These are phyloP conservation scores for Aspergillus taichungensis DNA, from an alignment of 495 filamentous ascomycete species.

Conservation along the genomic window DNA sequence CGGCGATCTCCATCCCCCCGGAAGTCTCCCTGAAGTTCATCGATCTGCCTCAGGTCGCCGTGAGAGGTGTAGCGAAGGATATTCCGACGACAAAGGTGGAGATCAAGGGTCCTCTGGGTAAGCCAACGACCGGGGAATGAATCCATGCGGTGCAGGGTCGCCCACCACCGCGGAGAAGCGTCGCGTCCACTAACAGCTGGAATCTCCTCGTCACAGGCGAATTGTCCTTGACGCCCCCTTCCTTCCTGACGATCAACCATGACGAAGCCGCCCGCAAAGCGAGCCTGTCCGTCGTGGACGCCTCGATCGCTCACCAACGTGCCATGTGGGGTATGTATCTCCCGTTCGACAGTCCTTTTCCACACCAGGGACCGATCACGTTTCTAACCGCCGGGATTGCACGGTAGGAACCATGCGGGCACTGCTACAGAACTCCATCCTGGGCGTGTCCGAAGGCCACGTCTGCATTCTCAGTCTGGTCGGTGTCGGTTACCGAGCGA, in stretches of 20 bases:
- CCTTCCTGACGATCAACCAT: conserved; percentile 61
- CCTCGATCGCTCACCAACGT: conserved; percentile 59
- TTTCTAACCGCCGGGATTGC: not conserved
- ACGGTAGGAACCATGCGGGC: conserved; percentile 72
- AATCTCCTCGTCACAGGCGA: conserved; percentile 39
- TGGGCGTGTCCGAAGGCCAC: conserved; percentile 93
- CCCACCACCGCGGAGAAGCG: no score
- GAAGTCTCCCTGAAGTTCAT: conserved; percentile 65
- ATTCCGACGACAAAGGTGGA: conserved; percentile 49
- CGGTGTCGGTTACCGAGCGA: conserved; percentile 93
- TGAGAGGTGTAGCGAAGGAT: conserved; percentile 45
- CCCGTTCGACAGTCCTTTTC: not conserved
- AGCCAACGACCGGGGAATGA: conserved; percentile 4
- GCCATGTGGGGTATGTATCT: conserved; percentile 89
- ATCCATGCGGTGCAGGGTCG: not conserved
- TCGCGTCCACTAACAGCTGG: conserved; percentile 1
- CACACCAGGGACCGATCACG: not conserved
- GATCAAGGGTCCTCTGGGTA: conserved; percentile 69
- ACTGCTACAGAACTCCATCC: conserved; percentile 80
- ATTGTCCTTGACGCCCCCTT: conserved; percentile 61
- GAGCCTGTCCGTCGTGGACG: conserved; percentile 57
- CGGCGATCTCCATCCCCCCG: conserved; percentile 72
- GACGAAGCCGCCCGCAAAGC: conserved; percentile 53
- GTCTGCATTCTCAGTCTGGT: conserved; percentile 84
- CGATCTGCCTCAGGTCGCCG: conserved; percentile 43